Percentiles rank a stretch among this genome's conserved stretches.
phyloP scores from a whole-genome alignment of 768 basidiomycete genomes.

The Chalciporus sphaerocephalus region DNA sequence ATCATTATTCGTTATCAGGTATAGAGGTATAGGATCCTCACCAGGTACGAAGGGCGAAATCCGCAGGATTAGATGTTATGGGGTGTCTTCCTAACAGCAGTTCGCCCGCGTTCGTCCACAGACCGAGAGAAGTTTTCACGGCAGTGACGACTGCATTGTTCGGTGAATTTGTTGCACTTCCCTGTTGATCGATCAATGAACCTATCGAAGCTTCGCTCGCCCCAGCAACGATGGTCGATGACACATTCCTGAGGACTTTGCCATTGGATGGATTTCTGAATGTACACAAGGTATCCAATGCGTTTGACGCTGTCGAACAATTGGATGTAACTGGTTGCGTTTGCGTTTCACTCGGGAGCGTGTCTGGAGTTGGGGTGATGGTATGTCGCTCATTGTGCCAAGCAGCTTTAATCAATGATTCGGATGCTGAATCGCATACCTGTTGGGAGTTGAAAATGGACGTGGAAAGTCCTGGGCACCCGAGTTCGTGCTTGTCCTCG shows the following conservation, averaged over 20 bases:
- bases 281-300: conserved; percentile 12
- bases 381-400: neutral
- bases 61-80: conserved; percentile 11
- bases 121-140: conserved; percentile 5
- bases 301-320: conserved; percentile 19
- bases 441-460: conserved; percentile 14
- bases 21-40: neutral
- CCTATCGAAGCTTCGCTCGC: conserved; percentile 1
- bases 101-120: conserved; percentile 2
- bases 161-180: conserved; percentile 14
- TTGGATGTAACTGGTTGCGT: conserved; percentile 3
- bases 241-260: conserved; percentile 5
- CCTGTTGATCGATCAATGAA: conserved; percentile 14
- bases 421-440: neutral
- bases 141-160: conserved; percentile 8
- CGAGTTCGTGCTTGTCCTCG: neutral
- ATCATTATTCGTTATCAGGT: neutral
- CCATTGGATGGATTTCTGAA: conserved; percentile 7
- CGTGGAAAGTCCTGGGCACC: neutral
- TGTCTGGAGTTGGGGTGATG: neutral
- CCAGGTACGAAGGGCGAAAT: conserved; percentile 19
- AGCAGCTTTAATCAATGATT: neutral
- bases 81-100: conserved; percentile 13
- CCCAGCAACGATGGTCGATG: conserved; percentile 5
- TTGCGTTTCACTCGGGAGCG: neutral